Evolutionary conservation across 2,329 filamentous ascomycete species (phyloP).

Genomic region (Cytospora piceicola): DNA sequence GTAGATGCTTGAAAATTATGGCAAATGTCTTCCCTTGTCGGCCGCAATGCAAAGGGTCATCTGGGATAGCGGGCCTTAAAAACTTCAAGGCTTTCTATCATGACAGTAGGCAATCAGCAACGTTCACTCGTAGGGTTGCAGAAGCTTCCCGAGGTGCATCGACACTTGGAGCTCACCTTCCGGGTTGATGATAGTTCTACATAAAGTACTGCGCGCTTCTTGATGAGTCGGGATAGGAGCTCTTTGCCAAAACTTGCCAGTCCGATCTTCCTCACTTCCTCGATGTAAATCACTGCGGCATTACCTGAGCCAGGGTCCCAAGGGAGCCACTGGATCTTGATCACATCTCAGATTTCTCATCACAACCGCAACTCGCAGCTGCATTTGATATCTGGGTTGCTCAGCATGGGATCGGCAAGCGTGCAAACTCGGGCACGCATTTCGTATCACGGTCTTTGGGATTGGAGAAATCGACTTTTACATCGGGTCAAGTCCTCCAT

Average conservation of each 20-base stretch:
- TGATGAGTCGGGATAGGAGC: constrained; percentile 19
- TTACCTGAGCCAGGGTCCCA: not conserved
- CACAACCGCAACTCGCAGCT: constrained; percentile 2
- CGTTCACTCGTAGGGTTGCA: constrained; percentile 25
- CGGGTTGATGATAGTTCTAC: constrained; percentile 16
- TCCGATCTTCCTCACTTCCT: constrained; percentile 7
- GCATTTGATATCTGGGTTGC: constrained; percentile 5
- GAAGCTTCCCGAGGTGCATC: constrained; percentile 28
- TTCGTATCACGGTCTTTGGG: constrained; percentile 13
- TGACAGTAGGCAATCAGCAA: constrained; percentile 22
- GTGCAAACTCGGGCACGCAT: not conserved
- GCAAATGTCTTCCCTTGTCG: not conserved
- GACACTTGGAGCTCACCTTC: constrained; percentile 18
- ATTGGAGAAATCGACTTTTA: not conserved
- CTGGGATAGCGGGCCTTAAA: constrained; percentile 1
- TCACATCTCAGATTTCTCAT: constrained; percentile 17
- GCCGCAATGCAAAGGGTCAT: not conserved
- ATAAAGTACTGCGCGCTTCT: constrained; percentile 8
- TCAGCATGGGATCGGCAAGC: constrained; percentile 6
- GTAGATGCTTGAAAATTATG: not conserved
- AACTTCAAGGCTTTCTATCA: constrained; percentile 15
- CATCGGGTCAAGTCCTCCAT: constrained; percentile 9
- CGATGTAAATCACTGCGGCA: constrained; percentile 10
- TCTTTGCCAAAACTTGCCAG: constrained; percentile 22
- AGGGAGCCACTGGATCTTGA: not conserved